phyloP scores from a whole-genome alignment of 208 protist species.

The Kentomonas sorsogonicus region DNA sequence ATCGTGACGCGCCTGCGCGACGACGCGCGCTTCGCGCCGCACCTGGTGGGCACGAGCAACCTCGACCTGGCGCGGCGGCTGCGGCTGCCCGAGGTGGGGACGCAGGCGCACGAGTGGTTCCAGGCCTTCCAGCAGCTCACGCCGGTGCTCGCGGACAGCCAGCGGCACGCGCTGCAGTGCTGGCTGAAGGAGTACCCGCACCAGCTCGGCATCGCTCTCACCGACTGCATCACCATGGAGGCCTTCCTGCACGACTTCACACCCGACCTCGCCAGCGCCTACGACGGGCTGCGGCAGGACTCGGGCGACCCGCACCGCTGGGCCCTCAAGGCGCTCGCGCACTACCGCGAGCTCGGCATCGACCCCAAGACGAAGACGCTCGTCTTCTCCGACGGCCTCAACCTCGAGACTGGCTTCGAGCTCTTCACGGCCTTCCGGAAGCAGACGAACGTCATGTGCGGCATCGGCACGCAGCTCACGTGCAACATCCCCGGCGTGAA shows the following conservation, averaged over 20 bases:
- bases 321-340: constrained; percentile 68
- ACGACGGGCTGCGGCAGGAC: constrained; percentile 77
- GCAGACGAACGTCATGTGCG: constrained; percentile 66
- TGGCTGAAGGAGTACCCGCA: constrained; percentile 84
- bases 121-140: constrained; percentile 87
- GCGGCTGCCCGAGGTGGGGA: constrained; percentile 57
- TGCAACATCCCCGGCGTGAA: constrained; percentile 71
- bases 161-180: constrained; percentile 59
- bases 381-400: constrained; percentile 86
- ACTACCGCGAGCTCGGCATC: constrained; percentile 74
- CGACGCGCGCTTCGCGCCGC: constrained; percentile 41
- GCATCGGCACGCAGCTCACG: constrained; percentile 81
- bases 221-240: constrained; percentile 90
- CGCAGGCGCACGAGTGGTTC: constrained; percentile 89
- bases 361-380: constrained; percentile 68
- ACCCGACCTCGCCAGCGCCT: constrained; percentile 46
- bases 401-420: constrained; percentile 50
- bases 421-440: constrained; percentile 60
- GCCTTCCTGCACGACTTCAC: constrained; percentile 76
- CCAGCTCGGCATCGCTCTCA: constrained; percentile 77
- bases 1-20: constrained; percentile 48
- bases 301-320: constrained; percentile 69
- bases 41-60: constrained; percentile 82
- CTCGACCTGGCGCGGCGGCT: constrained; percentile 72
- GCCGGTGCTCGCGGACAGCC: constrained; percentile 52